phyloP scores from a whole-genome alignment of 257 asterid species.

The Solanum microdontum region DNA sequence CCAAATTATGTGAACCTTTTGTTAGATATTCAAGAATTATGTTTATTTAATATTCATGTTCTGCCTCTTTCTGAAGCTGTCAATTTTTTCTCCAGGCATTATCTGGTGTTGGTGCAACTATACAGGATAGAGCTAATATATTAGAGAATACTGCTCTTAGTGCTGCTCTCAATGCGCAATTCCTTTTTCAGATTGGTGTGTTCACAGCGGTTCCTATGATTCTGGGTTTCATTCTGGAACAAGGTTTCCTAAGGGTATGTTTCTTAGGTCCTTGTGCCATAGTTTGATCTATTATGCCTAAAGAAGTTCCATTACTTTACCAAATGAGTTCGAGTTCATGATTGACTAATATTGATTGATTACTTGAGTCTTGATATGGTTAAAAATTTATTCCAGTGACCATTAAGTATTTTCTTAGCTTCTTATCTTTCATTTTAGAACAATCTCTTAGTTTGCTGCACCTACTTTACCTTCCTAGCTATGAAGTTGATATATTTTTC shows the following conservation, averaged over 20 bases:
- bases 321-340: neutral
- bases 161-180: constrained; percentile 91
- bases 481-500: neutral
- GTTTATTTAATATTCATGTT: neutral
- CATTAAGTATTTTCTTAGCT: neutral
- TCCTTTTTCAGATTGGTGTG: constrained; percentile 88
- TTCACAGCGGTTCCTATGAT: constrained; percentile 94
- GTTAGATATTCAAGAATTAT: neutral
- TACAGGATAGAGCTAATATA: constrained; percentile 46
- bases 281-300: neutral
- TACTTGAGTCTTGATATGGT: neutral
- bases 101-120: constrained; percentile 84
- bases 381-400: neutral
- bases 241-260: constrained; percentile 85
- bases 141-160: constrained; percentile 49
- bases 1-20: neutral
- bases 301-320: neutral
- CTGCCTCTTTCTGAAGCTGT: constrained; percentile 1
- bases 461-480: neutral
- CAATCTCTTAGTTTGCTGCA: neutral
- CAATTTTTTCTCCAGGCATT: constrained; percentile 49
- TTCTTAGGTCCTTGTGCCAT: neutral
- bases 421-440: neutral
- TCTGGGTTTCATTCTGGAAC: constrained; percentile 86
- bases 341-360: neutral